Evolutionary conservation across 129 eudicot species (phyloP), one percentile per base, ranked within the genome.

Genomic region (Ambrosia trifida): DNA sequence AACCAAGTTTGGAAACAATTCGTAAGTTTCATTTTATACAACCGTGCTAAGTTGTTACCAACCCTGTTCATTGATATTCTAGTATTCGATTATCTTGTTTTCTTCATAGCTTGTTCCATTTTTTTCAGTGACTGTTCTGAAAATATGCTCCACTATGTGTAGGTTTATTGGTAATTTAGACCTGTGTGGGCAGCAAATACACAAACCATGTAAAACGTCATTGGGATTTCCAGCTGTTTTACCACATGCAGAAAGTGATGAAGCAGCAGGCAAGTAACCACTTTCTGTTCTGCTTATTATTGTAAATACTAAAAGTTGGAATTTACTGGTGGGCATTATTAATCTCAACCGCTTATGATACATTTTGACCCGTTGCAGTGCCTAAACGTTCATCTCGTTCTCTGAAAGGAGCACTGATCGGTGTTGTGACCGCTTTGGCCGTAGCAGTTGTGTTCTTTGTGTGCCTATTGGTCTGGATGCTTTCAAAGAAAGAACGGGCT

Each of bases 141-240:
- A 76, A 58, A 46, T 31, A 56, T 82, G 54, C 19, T 45, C 40
- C 40, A 57, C 78, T 67, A 35, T 83, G 68, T 67, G 52, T 83
- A 94, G 98, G 88, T 94, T 82, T 81, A 87, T 83, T 57, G 98
- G 98, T 64, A 94, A 94, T 78, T 83, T 87, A 78, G 94, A 94
- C 73, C 97, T 94, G 3, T 94, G 98, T 73, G 98, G 98, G 30
- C 93, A 78, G 68, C 97, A 89, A 85, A 86, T 94, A 72, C 83
- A 80, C 77, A 94, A 87, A 74, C 95, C 89, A 2, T 94, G 98
- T 69, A 83, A 89, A 81, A 89, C 96, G 7, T 89, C 97, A 40
- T 69, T 94, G 56, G 98, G 98, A 56, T 94, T 94, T 79, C 98
- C 98, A 11, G 98, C 89, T 30, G 98, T 94, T 11, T 82, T 94